Evolutionary conservation across 768 basidiomycete genomes (phyloP).

Genomic region (Dioszegia crocea): DNA sequence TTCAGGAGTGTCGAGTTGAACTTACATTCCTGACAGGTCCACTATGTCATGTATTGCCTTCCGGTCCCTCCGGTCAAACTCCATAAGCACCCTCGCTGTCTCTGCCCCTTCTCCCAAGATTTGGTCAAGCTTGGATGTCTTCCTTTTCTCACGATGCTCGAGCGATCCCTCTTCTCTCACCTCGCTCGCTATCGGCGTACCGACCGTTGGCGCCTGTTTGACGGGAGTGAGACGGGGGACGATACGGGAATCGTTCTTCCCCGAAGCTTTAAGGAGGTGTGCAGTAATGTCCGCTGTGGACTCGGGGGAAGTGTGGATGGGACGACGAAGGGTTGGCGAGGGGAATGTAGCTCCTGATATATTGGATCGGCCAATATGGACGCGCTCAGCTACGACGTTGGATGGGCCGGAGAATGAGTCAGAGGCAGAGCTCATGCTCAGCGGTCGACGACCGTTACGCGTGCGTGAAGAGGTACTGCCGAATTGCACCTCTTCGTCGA

Average conservation of each 20-base stretch:
- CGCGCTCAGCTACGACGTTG: neutral
- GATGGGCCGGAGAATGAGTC: conserved; percentile 10
- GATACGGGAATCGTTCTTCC: conserved; percentile 22
- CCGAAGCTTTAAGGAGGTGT: conserved; percentile 23
- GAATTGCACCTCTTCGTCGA: neutral
- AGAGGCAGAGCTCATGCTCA: conserved; percentile 27
- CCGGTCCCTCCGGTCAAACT: conserved; percentile 19
- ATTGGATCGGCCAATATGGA: conserved; percentile 11
- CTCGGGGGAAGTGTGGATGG: conserved; percentile 21
- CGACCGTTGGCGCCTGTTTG: conserved; percentile 9
- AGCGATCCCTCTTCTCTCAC: conserved; percentile 8
- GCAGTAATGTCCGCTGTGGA: conserved; percentile 21
- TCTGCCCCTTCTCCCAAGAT: conserved; percentile 36
- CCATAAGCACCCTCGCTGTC: conserved; percentile 20
- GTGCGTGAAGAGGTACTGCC: neutral
- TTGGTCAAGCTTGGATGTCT: conserved; percentile 25
- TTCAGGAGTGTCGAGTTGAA: neutral
- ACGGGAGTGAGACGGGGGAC: conserved; percentile 13
- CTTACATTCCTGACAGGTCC: neutral
- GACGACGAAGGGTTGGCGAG: conserved; percentile 9
- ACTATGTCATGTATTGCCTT: conserved; percentile 1
- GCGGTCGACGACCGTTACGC: conserved; percentile 9
- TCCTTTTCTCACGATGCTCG: neutral
- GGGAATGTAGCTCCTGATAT: conserved; percentile 12
- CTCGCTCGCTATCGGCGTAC: conserved; percentile 15